Conservation (phyloP, 1,284 basidiomycete genomes). For the Cryptococcus deneoformans region DNA sequence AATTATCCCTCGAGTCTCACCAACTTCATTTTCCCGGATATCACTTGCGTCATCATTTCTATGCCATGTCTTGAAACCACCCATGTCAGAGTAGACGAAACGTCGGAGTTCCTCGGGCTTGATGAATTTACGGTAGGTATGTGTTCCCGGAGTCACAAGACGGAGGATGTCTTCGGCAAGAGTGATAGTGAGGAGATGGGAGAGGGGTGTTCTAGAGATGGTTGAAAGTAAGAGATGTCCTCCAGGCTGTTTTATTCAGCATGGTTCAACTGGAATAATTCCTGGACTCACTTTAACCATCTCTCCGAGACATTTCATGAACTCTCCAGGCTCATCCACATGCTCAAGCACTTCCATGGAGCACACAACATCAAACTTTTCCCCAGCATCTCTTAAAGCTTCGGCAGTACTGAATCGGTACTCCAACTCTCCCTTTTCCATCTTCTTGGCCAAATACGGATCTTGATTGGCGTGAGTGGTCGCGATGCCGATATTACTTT, state of each 20-base stretch:
- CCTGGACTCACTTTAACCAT: conserved; percentile 68
- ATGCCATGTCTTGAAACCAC: conserved; percentile 47
- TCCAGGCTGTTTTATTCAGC: conserved; percentile 64
- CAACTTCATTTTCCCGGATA: conserved; percentile 60
- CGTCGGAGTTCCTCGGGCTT: conserved; percentile 82
- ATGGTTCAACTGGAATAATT: background rate
- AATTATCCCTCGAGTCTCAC: conserved; percentile 76
- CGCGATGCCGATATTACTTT: conserved; percentile 83
- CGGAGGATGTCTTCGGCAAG: conserved; percentile 81
- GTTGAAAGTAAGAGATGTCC: conserved; percentile 95
- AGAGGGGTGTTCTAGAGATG: conserved; percentile 88
- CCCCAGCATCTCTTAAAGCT: conserved; percentile 55
- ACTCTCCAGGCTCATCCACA: conserved; percentile 84
- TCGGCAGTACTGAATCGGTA: conserved; percentile 84
- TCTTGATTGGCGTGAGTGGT: conserved; percentile 77
- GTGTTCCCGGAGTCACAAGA: conserved; percentile 84
- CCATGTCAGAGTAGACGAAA: conserved; percentile 68
- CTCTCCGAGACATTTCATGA: conserved; percentile 74
- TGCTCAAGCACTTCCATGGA: conserved; percentile 99
- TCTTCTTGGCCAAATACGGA: conserved; percentile 54
- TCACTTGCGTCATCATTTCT: conserved; percentile 48
- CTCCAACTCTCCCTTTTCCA: conserved; percentile 39
- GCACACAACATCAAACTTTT: conserved; percentile 86
- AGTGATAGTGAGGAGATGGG: conserved; percentile 86
- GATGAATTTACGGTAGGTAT: conserved; percentile 88